Evolutionary conservation across 805 yeast genomes (phyloP).

Genomic region (Saccharomyces mikatae): DNA sequence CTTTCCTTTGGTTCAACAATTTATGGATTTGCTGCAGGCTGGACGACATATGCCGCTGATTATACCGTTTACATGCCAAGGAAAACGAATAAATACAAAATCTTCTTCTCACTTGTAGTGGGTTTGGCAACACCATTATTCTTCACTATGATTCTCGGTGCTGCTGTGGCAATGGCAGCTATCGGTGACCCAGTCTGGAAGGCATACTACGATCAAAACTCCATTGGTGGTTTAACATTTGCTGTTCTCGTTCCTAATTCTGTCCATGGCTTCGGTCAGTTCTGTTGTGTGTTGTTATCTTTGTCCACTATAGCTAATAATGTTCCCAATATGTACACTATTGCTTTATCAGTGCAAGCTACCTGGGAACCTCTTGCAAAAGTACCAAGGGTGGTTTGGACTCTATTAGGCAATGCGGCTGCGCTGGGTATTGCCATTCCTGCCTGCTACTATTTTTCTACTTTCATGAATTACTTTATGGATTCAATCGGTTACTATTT

Average conservation of each 20-base stretch:
- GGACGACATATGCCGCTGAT: constrained; percentile 91
- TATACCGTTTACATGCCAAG: constrained; percentile 82
- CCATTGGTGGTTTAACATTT: constrained; percentile 77
- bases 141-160: constrained; percentile 74
- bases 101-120: constrained; percentile 53
- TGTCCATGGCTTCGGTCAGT: constrained; percentile 81
- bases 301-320: constrained; percentile 85
- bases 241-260: constrained; percentile 72
- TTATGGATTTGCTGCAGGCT: constrained; percentile 87
- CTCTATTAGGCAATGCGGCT: constrained; percentile 62
- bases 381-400: constrained; percentile 81
- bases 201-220: constrained; percentile 42
- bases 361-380: constrained; percentile 65
- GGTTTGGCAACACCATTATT: constrained; percentile 65
- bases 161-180: constrained; percentile 75
- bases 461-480: constrained; percentile 81
- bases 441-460: constrained; percentile 65
- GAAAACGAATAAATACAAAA: constrained; percentile 46
- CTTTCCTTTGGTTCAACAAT: constrained; percentile 75
- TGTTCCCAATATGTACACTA: constrained; percentile 89
- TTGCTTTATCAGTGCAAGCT: constrained; percentile 80
- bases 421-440: constrained; percentile 86
- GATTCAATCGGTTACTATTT: constrained; percentile 85
- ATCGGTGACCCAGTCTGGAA: constrained; percentile 38
- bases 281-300: constrained; percentile 77